Base-by-base conservation (phyloP, 148 eudicot species). In the Spergularia marina region DNA sequence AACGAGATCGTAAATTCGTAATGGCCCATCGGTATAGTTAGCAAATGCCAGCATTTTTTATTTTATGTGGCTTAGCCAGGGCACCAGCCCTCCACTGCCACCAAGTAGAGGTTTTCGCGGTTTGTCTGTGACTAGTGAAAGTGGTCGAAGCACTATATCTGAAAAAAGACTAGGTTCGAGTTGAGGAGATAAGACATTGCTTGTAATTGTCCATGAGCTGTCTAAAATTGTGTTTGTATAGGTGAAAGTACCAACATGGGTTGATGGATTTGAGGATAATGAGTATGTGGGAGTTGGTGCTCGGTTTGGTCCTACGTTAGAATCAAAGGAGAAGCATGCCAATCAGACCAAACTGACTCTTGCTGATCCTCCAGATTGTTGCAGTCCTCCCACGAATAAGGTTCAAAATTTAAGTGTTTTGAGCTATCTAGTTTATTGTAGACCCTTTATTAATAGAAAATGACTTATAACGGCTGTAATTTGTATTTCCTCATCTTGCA, bases 261-360 rank as follows among this genome's bases (percentile, higher is more conserved):
- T 90, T 84, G 88, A 86, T 80, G 99, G 94, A 75, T 68, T 65
- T 68, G 87, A 84, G 79, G 82, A 75, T 18, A 71, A 44, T 9
- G 92, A 95, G 82, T 95, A 84, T 83, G 99, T 95, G 12, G 99
- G 99, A 15, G 87, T 95, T 25, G 99, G 99, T 68, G 99, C 99
- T 72, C 89, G 99, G 70, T 95, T 95, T 81, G 99, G 99, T 56
- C 91, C 91, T n/a, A 95, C 99, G 10, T 79, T 95, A 77, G 99
- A 92, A 72, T 92, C 94, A 9, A 89, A 92, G 86, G 99, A 95
- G 89, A 95, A 92, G 74, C 86, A 89, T 88, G 99, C 93, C 47
- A 88, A 83, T 76, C 87, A 87, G 75, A 90, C 90, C 53, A 86
- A 69, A 77, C 85, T 95, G 21, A 79, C 89, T 40, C 82, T 95